Conservation (phyloP, 2,329 filamentous ascomycete species). For the Albophoma yamanashiensis region DNA sequence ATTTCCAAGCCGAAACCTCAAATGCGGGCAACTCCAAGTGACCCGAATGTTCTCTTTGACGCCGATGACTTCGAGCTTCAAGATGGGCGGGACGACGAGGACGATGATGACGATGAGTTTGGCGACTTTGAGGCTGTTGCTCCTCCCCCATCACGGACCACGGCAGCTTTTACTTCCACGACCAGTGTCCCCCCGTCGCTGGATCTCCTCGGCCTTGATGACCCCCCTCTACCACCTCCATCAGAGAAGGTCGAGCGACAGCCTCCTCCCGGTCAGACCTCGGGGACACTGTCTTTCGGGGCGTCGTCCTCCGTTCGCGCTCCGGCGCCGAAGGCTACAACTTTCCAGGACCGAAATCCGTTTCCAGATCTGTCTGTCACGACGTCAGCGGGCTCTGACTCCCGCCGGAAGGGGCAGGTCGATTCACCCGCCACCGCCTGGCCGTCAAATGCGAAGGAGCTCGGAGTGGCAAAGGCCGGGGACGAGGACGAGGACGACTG, state of each 20-base stretch:
- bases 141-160: slow-evolving; percentile 6
- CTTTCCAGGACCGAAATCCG: slow-evolving; percentile 42
- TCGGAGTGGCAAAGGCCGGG: slow-evolving; percentile 10
- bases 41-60: slow-evolving; percentile 56
- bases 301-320: slow-evolving; percentile 23
- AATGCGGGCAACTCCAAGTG: slow-evolving; percentile 13
- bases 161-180: slow-evolving; percentile 7
- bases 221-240: slow-evolving; percentile 12
- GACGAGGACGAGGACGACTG: slow-evolving; percentile 31
- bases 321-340: slow-evolving; percentile 38
- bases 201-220: slow-evolving; percentile 30
- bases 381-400: slow-evolving; percentile 25
- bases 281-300: slow-evolving; percentile 16
- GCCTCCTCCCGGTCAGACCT: slow-evolving; percentile 20
- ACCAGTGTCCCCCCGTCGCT: slow-evolving; percentile 16
- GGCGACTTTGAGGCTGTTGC: slow-evolving; percentile 47
- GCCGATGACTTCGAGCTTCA: slow-evolving; percentile 42
- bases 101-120: slow-evolving; percentile 41
- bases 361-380: slow-evolving; percentile 38
- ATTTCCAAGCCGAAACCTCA: slow-evolving; percentile 9
- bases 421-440: slow-evolving; percentile 34
- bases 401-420: slow-evolving; percentile 20
- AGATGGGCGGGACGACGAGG: slow-evolving; percentile 31
- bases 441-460: slow-evolving; percentile 15
- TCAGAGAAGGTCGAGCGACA: slow-evolving; percentile 10